Percentiles rank a stretch among this genome's conserved stretches.
phyloP scores from a whole-genome alignment of 306 rosid species.

The Albizia julibrissin region DNA sequence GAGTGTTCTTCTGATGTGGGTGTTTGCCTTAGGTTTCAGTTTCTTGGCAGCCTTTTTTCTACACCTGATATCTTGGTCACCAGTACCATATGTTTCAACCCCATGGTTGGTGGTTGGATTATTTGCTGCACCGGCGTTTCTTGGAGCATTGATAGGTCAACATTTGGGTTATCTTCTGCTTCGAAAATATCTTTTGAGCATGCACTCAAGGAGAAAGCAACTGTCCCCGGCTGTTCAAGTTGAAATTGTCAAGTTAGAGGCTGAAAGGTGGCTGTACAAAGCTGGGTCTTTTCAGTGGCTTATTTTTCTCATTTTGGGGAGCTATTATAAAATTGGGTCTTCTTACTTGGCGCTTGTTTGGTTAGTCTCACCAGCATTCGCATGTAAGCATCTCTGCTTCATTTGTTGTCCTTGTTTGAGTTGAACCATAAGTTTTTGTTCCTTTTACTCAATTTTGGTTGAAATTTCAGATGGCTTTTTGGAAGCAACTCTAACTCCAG shows the following conservation, averaged over 20 bases:
- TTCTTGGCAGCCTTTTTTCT: conserved; percentile 60
- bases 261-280: conserved; percentile 98
- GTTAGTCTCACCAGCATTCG: conserved; percentile 91
- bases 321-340: conserved; percentile 76
- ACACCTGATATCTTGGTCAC: conserved; percentile 67
- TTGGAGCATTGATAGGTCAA: conserved; percentile 89
- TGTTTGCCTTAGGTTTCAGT: conserved; percentile 66
- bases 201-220: conserved; percentile 56
- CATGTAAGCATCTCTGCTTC: conserved; percentile 61
- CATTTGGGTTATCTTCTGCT: conserved; percentile 80
- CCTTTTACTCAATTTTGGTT: conserved; percentile 34
- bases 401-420: conserved; percentile 35
- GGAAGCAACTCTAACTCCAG: conserved; percentile 87
- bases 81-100: conserved; percentile 83
- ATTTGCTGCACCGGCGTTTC: conserved; percentile 89
- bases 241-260: conserved; percentile 69
- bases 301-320: conserved; percentile 76
- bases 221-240: conserved; percentile 53
- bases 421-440: conserved; percentile 27
- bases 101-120: conserved; percentile 88
- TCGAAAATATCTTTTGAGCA: conserved; percentile 53
- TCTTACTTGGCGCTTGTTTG: conserved; percentile 93
- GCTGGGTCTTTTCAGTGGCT: conserved; percentile 97
- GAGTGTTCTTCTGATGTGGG: conserved; percentile 73
- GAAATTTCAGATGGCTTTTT: conserved; percentile 80